A percentile compares a stretch with the other conserved stretches of the same genome.
phyloP scores from a whole-genome alignment of 805 yeast genomes.

The Lachancea thermotolerans region DNA sequence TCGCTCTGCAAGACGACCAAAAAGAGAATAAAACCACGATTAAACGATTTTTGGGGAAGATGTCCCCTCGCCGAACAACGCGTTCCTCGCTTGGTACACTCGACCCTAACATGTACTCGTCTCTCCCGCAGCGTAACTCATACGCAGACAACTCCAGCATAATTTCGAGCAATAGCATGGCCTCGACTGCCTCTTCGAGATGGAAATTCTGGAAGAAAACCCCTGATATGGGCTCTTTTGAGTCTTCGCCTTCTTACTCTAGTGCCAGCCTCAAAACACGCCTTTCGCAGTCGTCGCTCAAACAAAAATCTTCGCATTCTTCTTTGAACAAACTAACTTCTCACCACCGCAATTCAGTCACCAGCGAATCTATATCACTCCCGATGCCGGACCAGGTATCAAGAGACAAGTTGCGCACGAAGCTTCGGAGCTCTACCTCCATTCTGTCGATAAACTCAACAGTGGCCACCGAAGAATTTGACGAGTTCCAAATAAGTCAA shows the following conservation, averaged over 20 bases:
- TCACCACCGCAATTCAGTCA: slow-evolving; percentile 24
- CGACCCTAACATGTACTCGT: slow-evolving; percentile 4
- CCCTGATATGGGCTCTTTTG: slow-evolving; percentile 3
- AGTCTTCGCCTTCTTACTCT: slow-evolving; percentile 2
- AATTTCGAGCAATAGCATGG: slow-evolving; percentile 14
- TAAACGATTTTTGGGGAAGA: slow-evolving; percentile 2
- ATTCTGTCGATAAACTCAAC: slow-evolving; percentile 25
- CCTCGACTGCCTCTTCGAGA: slow-evolving; percentile 17
- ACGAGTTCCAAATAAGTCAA: slow-evolving; percentile 21
- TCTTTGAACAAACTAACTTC: slow-evolving; percentile 27
- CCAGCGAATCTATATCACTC: slow-evolving; percentile 38
- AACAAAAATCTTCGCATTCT: slow-evolving; percentile 30
- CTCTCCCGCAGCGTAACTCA: slow-evolving; percentile 1
- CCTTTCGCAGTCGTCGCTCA: slow-evolving; percentile 16
- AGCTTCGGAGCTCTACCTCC: slow-evolving; percentile 39
- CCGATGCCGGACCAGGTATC: slow-evolving; percentile 54
- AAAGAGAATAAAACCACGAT: slow-evolving; percentile 15
- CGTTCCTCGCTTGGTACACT: slow-evolving; percentile 4
- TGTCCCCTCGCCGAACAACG: slow-evolving; percentile 4
- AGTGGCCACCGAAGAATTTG: slow-evolving; percentile 19
- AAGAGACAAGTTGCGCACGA: slow-evolving; percentile 47
- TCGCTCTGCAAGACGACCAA: slow-evolving; percentile 19
- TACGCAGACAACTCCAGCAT: slow-evolving; percentile 7
- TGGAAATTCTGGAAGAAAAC: slow-evolving; percentile 34
- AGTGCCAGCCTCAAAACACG: slow-evolving; percentile 7